phyloP scores from a whole-genome alignment of 2,329 filamentous ascomycete genomes.

The Phialophora expanda region DNA sequence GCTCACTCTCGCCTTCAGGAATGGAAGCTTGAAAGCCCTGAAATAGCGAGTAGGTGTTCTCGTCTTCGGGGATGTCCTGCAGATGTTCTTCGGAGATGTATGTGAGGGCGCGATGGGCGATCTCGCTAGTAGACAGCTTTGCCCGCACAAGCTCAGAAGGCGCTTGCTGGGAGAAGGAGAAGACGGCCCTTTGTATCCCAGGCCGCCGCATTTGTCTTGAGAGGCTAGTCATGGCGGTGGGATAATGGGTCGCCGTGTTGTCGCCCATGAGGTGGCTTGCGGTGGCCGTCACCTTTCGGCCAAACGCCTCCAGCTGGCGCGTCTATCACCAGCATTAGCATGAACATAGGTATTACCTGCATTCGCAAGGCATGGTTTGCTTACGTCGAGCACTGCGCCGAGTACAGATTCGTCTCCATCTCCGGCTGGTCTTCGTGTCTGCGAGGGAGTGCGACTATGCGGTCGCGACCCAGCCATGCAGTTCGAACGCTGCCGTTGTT shows the following conservation, averaged over 20 bases:
- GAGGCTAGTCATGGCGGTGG: slow-evolving; percentile 84
- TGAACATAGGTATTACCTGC: background rate
- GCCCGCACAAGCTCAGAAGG: slow-evolving; percentile 94
- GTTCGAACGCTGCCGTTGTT: slow-evolving; percentile 10
- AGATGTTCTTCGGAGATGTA: slow-evolving; percentile 90
- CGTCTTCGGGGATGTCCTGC: slow-evolving; percentile 82
- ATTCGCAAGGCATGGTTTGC: background rate
- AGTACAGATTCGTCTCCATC: slow-evolving; percentile 52
- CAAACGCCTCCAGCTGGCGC: slow-evolving; percentile 87
- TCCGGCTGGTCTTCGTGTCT: slow-evolving; percentile 46
- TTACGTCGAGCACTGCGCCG: slow-evolving; percentile 55
- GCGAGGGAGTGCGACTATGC: slow-evolving; percentile 52
- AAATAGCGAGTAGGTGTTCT: slow-evolving; percentile 88
- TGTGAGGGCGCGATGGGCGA: slow-evolving; percentile 88
- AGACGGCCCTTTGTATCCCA: slow-evolving; percentile 83
- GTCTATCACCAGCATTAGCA: slow-evolving; percentile 60
- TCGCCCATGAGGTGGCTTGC: slow-evolving; percentile 83
- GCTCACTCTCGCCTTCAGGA: slow-evolving; percentile 68
- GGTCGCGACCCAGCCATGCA: slow-evolving; percentile 50
- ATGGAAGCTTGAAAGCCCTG: slow-evolving; percentile 93
- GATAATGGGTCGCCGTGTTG: slow-evolving; percentile 70
- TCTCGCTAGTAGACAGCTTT: slow-evolving; percentile 86
- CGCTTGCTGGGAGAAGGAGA: slow-evolving; percentile 86
- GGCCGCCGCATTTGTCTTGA: slow-evolving; percentile 87
- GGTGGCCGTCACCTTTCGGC: slow-evolving; percentile 91